Percentiles rank a stretch among this genome's conserved stretches.
phyloP scores from a whole-genome alignment of 1,284 basidiomycete species.

The Papiliotrema terrestris region DNA sequence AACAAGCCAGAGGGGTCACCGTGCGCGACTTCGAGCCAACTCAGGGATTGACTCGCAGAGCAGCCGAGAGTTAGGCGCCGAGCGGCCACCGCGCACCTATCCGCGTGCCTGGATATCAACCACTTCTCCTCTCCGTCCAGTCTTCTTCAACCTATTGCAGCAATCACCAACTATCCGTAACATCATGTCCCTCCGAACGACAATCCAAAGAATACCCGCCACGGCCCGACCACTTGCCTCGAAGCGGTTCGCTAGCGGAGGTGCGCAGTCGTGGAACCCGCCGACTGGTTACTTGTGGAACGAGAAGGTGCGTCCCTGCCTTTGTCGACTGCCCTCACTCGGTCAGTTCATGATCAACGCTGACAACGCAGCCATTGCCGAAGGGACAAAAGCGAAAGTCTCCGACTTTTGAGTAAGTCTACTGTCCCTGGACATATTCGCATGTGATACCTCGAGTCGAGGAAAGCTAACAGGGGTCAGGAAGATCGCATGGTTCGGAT shows the following conservation, averaged over 20 bases:
- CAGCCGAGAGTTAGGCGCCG: neutral
- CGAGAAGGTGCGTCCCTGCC: slow-evolving; percentile 65
- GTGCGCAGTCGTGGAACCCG: slow-evolving; percentile 79
- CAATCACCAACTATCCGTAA: neutral
- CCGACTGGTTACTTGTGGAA: slow-evolving; percentile 82
- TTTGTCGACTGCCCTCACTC: too few relatives aligned
- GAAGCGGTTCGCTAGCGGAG: slow-evolving; percentile 55
- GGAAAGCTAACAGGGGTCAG: too few relatives aligned
- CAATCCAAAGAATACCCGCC: neutral
- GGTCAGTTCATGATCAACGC: too few relatives aligned
- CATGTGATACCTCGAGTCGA: too few relatives aligned
- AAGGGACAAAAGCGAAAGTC: slow-evolving; percentile 32
- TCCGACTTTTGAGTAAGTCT: slow-evolving; percentile 46
- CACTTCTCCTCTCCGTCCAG: neutral
- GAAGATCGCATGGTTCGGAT: slow-evolving; percentile 54
- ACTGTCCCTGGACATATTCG: neutral
- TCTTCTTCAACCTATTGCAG: neutral
- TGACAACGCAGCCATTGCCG: neutral
- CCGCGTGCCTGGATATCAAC: neutral
- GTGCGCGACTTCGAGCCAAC: too few relatives aligned
- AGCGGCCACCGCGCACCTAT: neutral
- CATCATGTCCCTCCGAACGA: slow-evolving; percentile 3
- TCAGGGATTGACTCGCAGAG: too few relatives aligned
- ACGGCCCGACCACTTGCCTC: neutral
- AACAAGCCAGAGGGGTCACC: too few relatives aligned